These are phyloP conservation scores for Alternaria consortialis DNA, from an alignment of 2,329 filamentous ascomycete genomes.

Conservation along the genomic window DNA sequence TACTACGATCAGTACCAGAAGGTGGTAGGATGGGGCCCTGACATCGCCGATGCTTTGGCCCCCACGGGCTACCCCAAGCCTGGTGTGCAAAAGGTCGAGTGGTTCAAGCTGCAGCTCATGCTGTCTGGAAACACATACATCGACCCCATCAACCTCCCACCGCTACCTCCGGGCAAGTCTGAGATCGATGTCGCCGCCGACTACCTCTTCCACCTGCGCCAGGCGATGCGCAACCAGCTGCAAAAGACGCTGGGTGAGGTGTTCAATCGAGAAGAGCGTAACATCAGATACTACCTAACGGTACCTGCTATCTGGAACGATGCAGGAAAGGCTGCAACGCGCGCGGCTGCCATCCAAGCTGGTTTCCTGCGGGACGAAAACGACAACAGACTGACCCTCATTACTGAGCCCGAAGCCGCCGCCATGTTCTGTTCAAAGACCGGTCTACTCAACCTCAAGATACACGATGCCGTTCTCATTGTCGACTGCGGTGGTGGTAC, in stretches of 20 bases:
- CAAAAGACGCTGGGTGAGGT: slow-evolving; percentile 98
- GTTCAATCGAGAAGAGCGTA: slow-evolving; percentile 96
- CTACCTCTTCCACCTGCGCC: slow-evolving; percentile 96
- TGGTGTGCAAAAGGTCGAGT: slow-evolving; percentile 98
- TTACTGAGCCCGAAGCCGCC: slow-evolving; percentile 96
- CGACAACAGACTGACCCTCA: slow-evolving; percentile 91
- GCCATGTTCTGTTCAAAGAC: slow-evolving; percentile 98
- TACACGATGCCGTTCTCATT: slow-evolving; percentile 98
- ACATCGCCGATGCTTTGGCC: slow-evolving; percentile 95
- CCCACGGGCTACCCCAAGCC: slow-evolving; percentile 98
- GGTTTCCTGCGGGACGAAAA: slow-evolving; percentile 97
- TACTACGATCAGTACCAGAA: slow-evolving; percentile 99
- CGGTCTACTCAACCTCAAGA: slow-evolving; percentile 92
- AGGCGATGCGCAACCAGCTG: slow-evolving; percentile 94
- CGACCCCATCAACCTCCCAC: slow-evolving; percentile 97
- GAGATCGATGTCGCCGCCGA: slow-evolving; percentile 99
- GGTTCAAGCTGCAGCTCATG: slow-evolving; percentile 99
- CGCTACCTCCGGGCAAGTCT: slow-evolving; percentile 95
- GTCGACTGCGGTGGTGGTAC: slow-evolving; percentile 98
- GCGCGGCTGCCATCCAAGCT: slow-evolving; percentile 94
- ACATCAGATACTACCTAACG: slow-evolving; percentile 96
- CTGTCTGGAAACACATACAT: slow-evolving; percentile 98
- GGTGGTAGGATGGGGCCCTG: slow-evolving; percentile 98
- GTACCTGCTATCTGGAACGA: slow-evolving; percentile 99
- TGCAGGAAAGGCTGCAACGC: slow-evolving; percentile 94